Percentiles rank a stretch among this genome's conserved stretches.
These are phyloP conservation scores for Auxenochlorella pyrenoidosa DNA, from an alignment of 139 green algal species.

Conservation along the genomic window DNA sequence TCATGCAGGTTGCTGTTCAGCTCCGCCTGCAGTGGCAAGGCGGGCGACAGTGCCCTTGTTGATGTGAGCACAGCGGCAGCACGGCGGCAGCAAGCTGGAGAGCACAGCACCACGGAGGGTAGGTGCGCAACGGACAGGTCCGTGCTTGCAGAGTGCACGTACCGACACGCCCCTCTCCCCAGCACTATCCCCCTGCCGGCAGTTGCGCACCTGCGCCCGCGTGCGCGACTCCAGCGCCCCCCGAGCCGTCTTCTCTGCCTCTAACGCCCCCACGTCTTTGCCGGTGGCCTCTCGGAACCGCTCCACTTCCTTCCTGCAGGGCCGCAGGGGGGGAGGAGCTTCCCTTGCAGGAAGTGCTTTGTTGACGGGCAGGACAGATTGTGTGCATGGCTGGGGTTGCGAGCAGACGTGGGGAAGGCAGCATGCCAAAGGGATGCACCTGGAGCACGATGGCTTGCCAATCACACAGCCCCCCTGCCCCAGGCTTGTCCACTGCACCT, in stretches of 20 bases:
- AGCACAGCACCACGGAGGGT: no score
- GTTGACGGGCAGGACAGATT: not conserved
- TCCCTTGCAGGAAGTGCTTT: not conserved
- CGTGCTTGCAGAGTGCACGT: no score
- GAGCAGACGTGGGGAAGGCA: no score
- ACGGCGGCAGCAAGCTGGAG: not conserved
- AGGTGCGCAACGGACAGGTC: no score
- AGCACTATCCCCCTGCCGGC: not conserved
- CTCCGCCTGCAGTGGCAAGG: constrained; percentile 51
- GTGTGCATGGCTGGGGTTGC: no score
- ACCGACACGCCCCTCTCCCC: no score
- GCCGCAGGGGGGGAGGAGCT: not conserved
- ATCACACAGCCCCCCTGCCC: no score
- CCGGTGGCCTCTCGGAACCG: constrained; percentile 54
- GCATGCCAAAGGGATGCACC: no score
- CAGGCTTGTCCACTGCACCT: not conserved
- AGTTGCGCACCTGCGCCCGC: constrained; percentile 41
- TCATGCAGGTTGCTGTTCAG: constrained; percentile 46
- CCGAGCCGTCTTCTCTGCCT: constrained; percentile 44
- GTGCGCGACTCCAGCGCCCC: constrained; percentile 42
- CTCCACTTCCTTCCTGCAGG: constrained; percentile 35
- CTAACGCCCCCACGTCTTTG: constrained; percentile 55
- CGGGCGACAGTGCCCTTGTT: not conserved
- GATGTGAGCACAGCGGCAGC: not conserved
- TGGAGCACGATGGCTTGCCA: no score